These are phyloP conservation scores for Tetrapisispora iriomotensis DNA, from an alignment of 805 yeast genomes.

Conservation along the genomic window DNA sequence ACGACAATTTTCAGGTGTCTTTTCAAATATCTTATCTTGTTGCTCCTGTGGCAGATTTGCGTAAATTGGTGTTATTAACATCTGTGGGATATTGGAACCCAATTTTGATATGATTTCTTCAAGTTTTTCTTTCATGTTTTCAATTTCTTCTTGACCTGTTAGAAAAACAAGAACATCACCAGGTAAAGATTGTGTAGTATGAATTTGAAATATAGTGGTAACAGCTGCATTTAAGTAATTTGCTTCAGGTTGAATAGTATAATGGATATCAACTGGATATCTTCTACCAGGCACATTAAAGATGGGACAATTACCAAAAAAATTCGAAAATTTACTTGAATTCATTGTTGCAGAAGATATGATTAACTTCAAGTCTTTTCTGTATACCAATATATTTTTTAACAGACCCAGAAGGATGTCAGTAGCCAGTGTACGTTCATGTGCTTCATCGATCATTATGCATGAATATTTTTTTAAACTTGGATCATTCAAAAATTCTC, in stretches of 20 bases:
- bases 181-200: conserved; percentile 42
- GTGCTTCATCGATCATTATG: conserved; percentile 94
- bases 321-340: conserved; percentile 75
- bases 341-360: conserved; percentile 94
- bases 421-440: conserved; percentile 89
- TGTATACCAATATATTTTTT: conserved; percentile 50
- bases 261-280: conserved; percentile 82
- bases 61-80: conserved; percentile 78
- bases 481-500: conserved; percentile 78
- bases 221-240: conserved; percentile 86
- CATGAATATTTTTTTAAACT: conserved; percentile 60
- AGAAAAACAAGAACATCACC: conserved; percentile 87
- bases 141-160: conserved; percentile 97
- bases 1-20: conserved; percentile 68
- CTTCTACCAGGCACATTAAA: conserved; percentile 86
- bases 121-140: conserved; percentile 62
- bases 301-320: conserved; percentile 76
- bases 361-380: conserved; percentile 65
- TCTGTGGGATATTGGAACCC: conserved; percentile 48
- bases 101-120: conserved; percentile 54
- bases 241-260: conserved; percentile 79
- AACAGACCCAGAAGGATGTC: conserved; percentile 73
- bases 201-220: conserved; percentile 81
- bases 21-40: conserved; percentile 75
- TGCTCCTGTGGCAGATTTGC: conserved; percentile 82